Base-by-base conservation (phyloP, 1,284 basidiomycete genomes). In the Ustilago trichophora region DNA sequence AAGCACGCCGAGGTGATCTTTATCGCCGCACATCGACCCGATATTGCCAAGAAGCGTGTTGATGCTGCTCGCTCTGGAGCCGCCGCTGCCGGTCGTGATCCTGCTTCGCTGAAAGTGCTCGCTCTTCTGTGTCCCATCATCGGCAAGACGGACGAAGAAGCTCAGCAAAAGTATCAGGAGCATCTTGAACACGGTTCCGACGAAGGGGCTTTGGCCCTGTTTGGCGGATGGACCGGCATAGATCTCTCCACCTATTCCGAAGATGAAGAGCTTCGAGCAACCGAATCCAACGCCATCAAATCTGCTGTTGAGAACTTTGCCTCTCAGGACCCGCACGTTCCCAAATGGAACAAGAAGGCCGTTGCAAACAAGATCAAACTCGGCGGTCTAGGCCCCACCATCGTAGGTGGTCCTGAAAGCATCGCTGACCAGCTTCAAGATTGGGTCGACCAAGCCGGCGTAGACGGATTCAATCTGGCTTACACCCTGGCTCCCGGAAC, bases 1-100 rank as follows among this genome's bases (percentile, higher is more conserved):
- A 75, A 76, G 46, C 81, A 82, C 47, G 80, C 81, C 26, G 81
- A 82, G 52, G 79, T 76, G 18, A 78, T 82, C 31, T 82, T 82
- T 48, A 78, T 82, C 54, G 76, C 73, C 4, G 75, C 76, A 2
- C 76, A 78, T 64, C 60, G 65, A 19, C 73, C 72, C 27, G 54
- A 63, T 3, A 69, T 80, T 7, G 80, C 79, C 40, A 73, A 71
- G 31, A 64, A 68, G 21, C 57, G 77, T 6, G 79, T 82, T 6
- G 69, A 75, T 13, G 68, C 65, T 0, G 73, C 75, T 0, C 64
- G 78, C 3, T 37, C 55, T 2, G 68, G 57, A 1, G 77, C 74
- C 11, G 50, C 51, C 6, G 48, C 50, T 6, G 63, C 68, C 3
- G 82, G 82, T 2, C 72, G 82, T 15, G 74, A 79, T 43, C 78